These are phyloP conservation scores for Venturia effusa DNA, from an alignment of 2,329 filamentous ascomycete genomes.

Conservation along the genomic window DNA sequence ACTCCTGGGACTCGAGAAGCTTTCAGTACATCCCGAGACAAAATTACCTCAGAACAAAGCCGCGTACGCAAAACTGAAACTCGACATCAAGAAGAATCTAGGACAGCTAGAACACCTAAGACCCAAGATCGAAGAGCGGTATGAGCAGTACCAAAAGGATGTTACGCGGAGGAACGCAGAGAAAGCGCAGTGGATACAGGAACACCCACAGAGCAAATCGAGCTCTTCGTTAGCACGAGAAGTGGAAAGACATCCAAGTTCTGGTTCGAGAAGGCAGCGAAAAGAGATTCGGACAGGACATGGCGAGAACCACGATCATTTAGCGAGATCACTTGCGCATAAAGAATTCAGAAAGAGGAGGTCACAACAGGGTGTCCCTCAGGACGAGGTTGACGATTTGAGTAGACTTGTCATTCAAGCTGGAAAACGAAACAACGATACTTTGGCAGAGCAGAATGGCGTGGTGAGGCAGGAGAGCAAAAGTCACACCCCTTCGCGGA, in stretches of 20 bases:
- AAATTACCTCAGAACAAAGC: constrained; percentile 50
- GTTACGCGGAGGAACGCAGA: constrained; percentile 28
- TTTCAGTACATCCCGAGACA: constrained; percentile 66
- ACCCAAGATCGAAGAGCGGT: constrained; percentile 61
- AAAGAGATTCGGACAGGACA: constrained; percentile 7
- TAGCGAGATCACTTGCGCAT: constrained; percentile 7
- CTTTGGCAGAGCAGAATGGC: constrained; percentile 9
- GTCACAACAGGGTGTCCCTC: neutral
- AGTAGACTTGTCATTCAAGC: constrained; percentile 5
- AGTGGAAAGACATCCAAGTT: constrained; percentile 8
- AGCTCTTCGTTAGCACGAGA: constrained; percentile 10
- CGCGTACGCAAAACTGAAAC: constrained; percentile 45
- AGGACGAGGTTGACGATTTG: constrained; percentile 29
- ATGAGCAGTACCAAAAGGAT: constrained; percentile 55
- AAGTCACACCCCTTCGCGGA: neutral
- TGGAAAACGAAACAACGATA: constrained; percentile 2
- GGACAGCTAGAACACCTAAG: constrained; percentile 67
- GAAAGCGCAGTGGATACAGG: constrained; percentile 17
- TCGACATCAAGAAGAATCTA: constrained; percentile 53
- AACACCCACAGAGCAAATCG: constrained; percentile 17
- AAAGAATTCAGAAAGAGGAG: constrained; percentile 10
- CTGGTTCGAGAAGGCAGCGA: neutral
- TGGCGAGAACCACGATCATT: constrained; percentile 6
- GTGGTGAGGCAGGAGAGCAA: neutral
- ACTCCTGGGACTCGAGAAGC: constrained; percentile 64